A percentile compares a stretch with the other conserved stretches of the same genome.
These are phyloP conservation scores for Penicillium bovifimosum DNA, from an alignment of 495 filamentous ascomycete genomes.

Conservation along the genomic window DNA sequence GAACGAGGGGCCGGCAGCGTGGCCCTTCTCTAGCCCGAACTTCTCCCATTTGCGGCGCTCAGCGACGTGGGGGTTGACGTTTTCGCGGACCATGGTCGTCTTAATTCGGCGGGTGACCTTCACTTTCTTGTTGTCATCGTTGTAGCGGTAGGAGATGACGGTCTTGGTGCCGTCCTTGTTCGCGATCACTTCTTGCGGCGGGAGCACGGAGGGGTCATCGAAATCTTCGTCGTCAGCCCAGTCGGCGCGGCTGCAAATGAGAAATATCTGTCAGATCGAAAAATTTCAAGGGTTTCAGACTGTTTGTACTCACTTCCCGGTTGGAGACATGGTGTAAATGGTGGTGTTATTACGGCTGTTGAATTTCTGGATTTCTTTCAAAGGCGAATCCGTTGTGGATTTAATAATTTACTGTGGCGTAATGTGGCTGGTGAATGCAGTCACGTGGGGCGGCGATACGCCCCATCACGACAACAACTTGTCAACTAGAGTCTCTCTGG, in stretches of 20 bases:
- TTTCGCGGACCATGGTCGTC: conserved; percentile 78
- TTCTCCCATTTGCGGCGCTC: conserved; percentile 89
- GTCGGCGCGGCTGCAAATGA: conserved; percentile 57
- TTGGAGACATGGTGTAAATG: conserved; percentile 42
- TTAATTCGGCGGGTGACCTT: conserved; percentile 94
- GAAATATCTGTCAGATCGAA: conserved; percentile 18
- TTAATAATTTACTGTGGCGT: conserved; percentile 41
- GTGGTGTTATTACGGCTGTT: conserved; percentile 27
- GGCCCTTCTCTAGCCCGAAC: conserved; percentile 81
- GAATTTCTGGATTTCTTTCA: conserved; percentile 45
- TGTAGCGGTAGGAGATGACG: conserved; percentile 80
- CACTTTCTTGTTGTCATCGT: conserved; percentile 90
- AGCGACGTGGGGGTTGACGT: conserved; percentile 93
- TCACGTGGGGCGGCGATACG: conserved; percentile 24
- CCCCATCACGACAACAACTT: too few relatives aligned
- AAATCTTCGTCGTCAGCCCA: conserved; percentile 98
- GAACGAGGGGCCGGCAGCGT: conserved; percentile 57
- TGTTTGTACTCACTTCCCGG: conserved; percentile 38
- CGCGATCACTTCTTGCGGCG: conserved; percentile 74
- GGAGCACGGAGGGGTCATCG: conserved; percentile 73
- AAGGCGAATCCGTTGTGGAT: conserved; percentile 48
- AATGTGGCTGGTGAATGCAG: conserved; percentile 27
- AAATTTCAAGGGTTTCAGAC: background rate
- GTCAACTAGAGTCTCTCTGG: background rate
- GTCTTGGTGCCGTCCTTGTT: conserved; percentile 99